Evolutionary conservation across 257 asterid species (phyloP), one percentile per base, ranked within the genome.

Genomic region (Rhazya stricta): DNA sequence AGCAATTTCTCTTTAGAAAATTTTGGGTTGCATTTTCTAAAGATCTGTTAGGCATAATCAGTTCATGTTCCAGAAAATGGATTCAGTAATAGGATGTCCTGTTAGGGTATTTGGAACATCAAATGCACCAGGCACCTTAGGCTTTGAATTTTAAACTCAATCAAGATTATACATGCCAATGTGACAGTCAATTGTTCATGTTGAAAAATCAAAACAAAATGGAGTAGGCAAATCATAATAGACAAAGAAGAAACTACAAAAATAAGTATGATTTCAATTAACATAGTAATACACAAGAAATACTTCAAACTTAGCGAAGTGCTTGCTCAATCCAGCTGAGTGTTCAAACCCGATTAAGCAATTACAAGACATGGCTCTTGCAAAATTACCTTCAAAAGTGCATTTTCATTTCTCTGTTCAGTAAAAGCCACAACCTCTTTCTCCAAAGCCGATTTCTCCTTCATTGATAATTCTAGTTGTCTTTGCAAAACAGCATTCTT

Each of bases 351-450:
- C 67, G 68, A 66, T 75, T 19, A 51, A 41, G 67, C 58, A 77
- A 71, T 37, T 19, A 65, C 27, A 51, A 50, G 23, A 54, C 12
- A 75, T 45, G 29, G 51, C 32, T 29, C 54, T 25, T 43, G 45
- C 62, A 42, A 60, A 37, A 66, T 54, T 83, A 89, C 99, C 99
- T 95, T 95, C 79, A 95, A 80, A 73, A 80, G 46, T 60, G 89
- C 76, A 88, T 91, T 92, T 89, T 92, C 98, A 78, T 85, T 89
- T 84, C 88, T 87, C 71, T 89, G 73, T 85, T 91, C 96, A 68
- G 83, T 79, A 79, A 87, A 74, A 8, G 91, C 84, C 69, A 72
- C 74, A 61, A 81, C 73, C 45, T 92, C 99, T 85, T 86, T 89
- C 83, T 89, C 96, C 79, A 86, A 78, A 66, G 93, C 84, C 57